Evolutionary conservation across 2,329 filamentous ascomycete genomes (phyloP).

Genomic region (Pyrenophora graminea): DNA sequence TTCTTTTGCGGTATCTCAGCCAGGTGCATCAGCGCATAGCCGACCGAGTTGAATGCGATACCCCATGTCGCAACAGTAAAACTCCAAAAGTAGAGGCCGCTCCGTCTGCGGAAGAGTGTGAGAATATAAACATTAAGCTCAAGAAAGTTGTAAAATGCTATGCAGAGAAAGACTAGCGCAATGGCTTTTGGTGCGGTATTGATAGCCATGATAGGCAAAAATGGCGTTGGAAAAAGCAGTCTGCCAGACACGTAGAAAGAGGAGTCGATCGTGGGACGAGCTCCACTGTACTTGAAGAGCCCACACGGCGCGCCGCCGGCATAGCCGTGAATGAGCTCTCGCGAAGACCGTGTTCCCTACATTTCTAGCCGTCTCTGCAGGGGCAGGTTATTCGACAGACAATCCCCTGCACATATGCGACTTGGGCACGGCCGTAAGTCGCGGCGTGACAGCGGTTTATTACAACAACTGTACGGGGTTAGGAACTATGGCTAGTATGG

Average conservation of each 20-base stretch:
- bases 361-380: slow-evolving; percentile 4
- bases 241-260: slow-evolving; percentile 1
- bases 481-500: background rate
- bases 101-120: slow-evolving; percentile 50
- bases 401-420: background rate
- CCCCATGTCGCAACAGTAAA: slow-evolving; percentile 50
- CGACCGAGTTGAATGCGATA: slow-evolving; percentile 51
- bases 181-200: slow-evolving; percentile 9
- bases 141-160: slow-evolving; percentile 45
- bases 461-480: background rate
- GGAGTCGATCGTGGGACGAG: slow-evolving; percentile 8
- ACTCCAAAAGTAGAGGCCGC: slow-evolving; percentile 55
- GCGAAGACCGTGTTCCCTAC: background rate
- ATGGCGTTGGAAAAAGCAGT: slow-evolving; percentile 1
- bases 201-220: slow-evolving; percentile 4
- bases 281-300: slow-evolving; percentile 9
- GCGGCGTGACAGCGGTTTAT: background rate
- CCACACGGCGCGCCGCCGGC: background rate
- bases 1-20: slow-evolving; percentile 32
- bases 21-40: slow-evolving; percentile 51
- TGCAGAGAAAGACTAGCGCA: slow-evolving; percentile 26
- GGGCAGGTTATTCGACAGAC: background rate
- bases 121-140: slow-evolving; percentile 53
- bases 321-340: background rate
- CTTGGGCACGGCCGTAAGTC: background rate